Percentiles rank a stretch among this genome's conserved stretches.
Conservation (phyloP, 106 monocot species). For the Cymbidium sinense region DNA sequence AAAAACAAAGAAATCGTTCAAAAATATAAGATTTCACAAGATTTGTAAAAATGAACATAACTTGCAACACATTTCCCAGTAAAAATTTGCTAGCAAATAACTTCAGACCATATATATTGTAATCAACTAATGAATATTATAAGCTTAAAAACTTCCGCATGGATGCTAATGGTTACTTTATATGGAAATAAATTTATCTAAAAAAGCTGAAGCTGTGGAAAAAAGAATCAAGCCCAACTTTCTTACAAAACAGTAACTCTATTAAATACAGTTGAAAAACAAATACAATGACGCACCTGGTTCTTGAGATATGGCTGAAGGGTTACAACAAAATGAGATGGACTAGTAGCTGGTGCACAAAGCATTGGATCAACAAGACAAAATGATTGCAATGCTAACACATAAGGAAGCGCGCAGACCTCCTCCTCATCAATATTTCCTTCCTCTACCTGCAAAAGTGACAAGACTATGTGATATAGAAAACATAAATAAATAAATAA, state of each 20-base stretch:
- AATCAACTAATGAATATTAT: background rate
- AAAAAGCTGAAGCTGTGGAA: background rate
- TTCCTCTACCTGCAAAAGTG: conserved; percentile 68
- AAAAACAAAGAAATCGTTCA: background rate
- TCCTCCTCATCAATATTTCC: conserved; percentile 60
- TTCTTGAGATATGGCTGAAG: conserved; percentile 96
- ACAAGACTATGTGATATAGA: background rate
- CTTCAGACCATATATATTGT: background rate
- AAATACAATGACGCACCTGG: conserved; percentile 42
- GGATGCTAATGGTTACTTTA: background rate
- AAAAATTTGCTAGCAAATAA: background rate
- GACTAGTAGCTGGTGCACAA: conserved; percentile 82
- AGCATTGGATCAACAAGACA: conserved; percentile 93
- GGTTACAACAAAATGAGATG: conserved; percentile 89
- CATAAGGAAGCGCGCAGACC: conserved; percentile 82
- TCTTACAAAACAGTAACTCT: background rate
- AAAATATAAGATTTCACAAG: background rate
- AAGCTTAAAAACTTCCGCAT: background rate
- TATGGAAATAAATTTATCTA: background rate
- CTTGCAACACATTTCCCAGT: background rate
- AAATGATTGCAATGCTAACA: conserved; percentile 91
- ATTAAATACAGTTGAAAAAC: background rate
- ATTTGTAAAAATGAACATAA: background rate
- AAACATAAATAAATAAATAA: background rate
- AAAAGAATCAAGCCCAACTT: background rate